Evolutionary conservation across 345 rosid genomes (phyloP).

Genomic region (Streptanthus diversifolius): DNA sequence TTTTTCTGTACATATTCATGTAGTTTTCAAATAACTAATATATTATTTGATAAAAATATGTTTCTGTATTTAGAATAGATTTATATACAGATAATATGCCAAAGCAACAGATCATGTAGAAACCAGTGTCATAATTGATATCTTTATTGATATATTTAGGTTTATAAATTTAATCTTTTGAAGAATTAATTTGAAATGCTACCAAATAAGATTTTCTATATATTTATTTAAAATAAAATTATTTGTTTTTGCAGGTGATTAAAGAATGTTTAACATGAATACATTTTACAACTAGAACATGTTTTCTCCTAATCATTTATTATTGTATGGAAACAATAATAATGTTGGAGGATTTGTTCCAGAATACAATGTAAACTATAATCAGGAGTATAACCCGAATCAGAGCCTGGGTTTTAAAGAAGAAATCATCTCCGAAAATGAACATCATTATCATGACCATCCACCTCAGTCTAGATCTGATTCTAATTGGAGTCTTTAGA

Average conservation of each 20-base stretch:
- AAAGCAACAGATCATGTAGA: background rate
- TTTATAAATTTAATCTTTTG: background rate
- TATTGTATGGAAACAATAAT: background rate
- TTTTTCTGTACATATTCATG: too few species aligned
- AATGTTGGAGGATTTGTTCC: background rate
- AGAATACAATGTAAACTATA: background rate
- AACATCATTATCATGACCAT: background rate
- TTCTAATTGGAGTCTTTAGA: too few species aligned
- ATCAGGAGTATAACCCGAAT: background rate
- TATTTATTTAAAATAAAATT: background rate
- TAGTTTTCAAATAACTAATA: background rate
- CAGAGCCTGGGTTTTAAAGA: background rate
- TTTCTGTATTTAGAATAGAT: background rate
- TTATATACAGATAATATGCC: background rate
- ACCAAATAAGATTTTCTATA: too few species aligned
- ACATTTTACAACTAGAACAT: background rate
- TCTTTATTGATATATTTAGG: background rate
- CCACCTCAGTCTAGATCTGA: slow-evolving; percentile 6
- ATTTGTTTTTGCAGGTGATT: background rate
- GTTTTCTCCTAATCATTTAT: background rate
- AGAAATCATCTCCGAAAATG: slow-evolving; percentile 10
- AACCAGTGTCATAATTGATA: background rate
- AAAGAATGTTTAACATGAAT: background rate
- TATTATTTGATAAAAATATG: background rate
- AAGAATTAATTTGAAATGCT: too few species aligned